Evolutionary conservation across 2,329 filamentous ascomycete genomes (phyloP), one percentile per base, ranked within the genome.

Genomic region (Fusarium tjaetaba): DNA sequence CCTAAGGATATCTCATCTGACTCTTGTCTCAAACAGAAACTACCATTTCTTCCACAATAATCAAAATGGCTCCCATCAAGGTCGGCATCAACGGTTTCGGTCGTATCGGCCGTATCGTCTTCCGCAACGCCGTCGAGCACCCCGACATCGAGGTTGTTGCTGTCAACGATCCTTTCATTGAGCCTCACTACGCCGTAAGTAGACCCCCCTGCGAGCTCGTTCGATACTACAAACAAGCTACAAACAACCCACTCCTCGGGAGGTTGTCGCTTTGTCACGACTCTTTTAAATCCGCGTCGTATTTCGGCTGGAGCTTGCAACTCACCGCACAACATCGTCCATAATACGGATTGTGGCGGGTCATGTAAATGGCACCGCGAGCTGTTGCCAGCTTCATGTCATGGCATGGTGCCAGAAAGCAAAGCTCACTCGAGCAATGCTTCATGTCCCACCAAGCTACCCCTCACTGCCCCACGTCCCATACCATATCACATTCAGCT

Each of bases 11-110:
- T 26, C 39, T 42, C 30, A 65, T 73, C 73, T 75, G 59, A 75
- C 70, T 66, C 36, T 48, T 32, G 58, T 15, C 43, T 55, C 15
- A 38, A 42, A 61, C 43, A 75, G 69, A 75, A 62, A 45, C 46
- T 69, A 26, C 41, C 55, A 36, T 36, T 48, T 38, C 32, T 60
- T 39, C 70, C 55, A 60, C 58, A 73, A 65, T 68, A 68, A 60
- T 70, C 80, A 82, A 75, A 79, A 85, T 85, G 83, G 80, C 82
- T 84, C 82, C 83, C 83, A 84, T 88, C 84, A 90, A 97, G 91
- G 94, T 97, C 84, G 95, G 95, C 86, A 98, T 97, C 93, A 98
- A 98, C 93, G 96, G 96, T 86, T 99, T 99, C 90, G 96, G 96
- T 89, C 95, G 96, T 87, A 99, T 99, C 87, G 96, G 96, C 83